Evolutionary conservation across 805 yeast species (phyloP).

Genomic region (Diddensiella transvaalensis): DNA sequence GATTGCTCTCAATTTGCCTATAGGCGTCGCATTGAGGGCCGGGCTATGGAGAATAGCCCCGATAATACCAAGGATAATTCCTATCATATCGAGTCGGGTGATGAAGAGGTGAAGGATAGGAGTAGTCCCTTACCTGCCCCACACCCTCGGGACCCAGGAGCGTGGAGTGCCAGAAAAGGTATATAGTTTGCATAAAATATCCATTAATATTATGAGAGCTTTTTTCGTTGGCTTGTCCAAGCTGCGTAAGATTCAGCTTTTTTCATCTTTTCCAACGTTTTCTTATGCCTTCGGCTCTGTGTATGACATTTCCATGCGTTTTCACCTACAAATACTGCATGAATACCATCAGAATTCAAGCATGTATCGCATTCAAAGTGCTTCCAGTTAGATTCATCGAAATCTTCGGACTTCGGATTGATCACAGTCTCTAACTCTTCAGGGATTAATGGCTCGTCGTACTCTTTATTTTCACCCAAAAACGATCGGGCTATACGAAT

Average conservation of each 20-base stretch:
- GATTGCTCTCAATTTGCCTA: constrained; percentile 53
- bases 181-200: constrained; percentile 3
- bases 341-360: constrained; percentile 45
- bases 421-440: constrained; percentile 33
- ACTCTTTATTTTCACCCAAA: constrained; percentile 21
- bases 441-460: constrained; percentile 32
- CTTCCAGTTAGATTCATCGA: constrained; percentile 47
- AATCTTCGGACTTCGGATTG: constrained; percentile 23
- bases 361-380: constrained; percentile 70
- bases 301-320: constrained; percentile 67
- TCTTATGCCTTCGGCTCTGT: constrained; percentile 60
- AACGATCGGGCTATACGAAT: constrained; percentile 43
- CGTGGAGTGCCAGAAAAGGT: constrained; percentile 9
- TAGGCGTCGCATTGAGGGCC: constrained; percentile 49
- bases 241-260: constrained; percentile 7
- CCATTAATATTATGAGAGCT: not conserved
- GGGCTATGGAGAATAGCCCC: constrained; percentile 41
- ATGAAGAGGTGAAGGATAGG: constrained; percentile 2
- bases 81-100: constrained; percentile 17
- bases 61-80: constrained; percentile 31
- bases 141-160: constrained; percentile 9
- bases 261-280: constrained; percentile 23
- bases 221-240: not conserved
- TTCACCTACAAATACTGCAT: constrained; percentile 67
- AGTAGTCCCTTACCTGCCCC: constrained; percentile 14